Percentiles rank a stretch among this genome's conserved stretches.
These are phyloP conservation scores for Fusarium proliferatum DNA, from an alignment of 2,329 filamentous ascomycete species.

Conservation along the genomic window DNA sequence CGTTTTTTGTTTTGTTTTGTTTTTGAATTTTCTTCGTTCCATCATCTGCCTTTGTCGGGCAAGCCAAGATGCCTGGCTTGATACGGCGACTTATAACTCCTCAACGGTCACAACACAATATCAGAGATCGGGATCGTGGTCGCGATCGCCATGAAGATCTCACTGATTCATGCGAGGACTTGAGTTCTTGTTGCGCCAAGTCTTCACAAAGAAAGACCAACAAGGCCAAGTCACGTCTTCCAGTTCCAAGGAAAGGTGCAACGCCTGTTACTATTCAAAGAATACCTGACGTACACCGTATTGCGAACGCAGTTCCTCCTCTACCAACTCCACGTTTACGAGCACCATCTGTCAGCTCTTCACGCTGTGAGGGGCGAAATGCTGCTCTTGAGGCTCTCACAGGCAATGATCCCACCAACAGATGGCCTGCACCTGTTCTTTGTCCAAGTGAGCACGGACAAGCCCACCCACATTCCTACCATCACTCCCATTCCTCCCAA, in stretches of 20 bases:
- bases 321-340: conserved; percentile 52
- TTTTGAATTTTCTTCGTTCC: conserved; percentile 15
- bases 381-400: conserved; percentile 46
- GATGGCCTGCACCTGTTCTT: conserved; percentile 47
- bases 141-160: conserved; percentile 27
- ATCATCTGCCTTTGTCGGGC: conserved; percentile 27
- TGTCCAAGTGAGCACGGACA: conserved; percentile 46
- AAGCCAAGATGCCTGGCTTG: conserved; percentile 40
- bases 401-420: conserved; percentile 39
- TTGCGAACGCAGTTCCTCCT: conserved; percentile 52
- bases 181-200: conserved; percentile 33
- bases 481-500: conserved; percentile 29
- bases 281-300: conserved; percentile 54
- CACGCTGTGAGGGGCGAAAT: conserved; percentile 55
- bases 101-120: conserved; percentile 22
- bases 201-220: conserved; percentile 25
- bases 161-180: conserved; percentile 33
- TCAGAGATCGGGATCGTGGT: conserved; percentile 6
- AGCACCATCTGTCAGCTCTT: conserved; percentile 57
- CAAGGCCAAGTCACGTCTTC: conserved; percentile 39
- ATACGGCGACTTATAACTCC: conserved; percentile 42
- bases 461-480: conserved; percentile 37
- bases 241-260: conserved; percentile 33
- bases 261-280: conserved; percentile 49
- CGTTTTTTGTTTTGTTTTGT: conserved; percentile 5